Percentiles rank a stretch among this genome's conserved stretches.
These are phyloP conservation scores for Thielaviopsis ethacetica DNA, from an alignment of 2,329 filamentous ascomycete species.

Conservation along the genomic window DNA sequence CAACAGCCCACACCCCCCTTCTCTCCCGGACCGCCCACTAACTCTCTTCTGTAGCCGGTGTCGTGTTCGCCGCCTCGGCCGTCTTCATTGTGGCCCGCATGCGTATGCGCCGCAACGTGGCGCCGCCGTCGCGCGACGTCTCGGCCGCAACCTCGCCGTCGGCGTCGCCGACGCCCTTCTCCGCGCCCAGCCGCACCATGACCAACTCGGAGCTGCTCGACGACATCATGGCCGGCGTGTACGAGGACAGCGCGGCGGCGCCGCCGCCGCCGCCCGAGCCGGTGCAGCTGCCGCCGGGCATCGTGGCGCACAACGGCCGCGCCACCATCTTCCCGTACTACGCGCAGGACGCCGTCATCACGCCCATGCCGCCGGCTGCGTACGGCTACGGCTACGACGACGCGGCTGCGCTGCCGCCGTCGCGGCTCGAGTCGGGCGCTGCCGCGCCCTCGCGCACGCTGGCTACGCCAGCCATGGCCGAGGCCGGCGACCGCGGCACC, in stretches of 20 bases:
- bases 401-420: neutral
- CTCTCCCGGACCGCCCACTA: neutral
- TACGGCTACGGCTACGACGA: constrained; percentile 8
- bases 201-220: constrained; percentile 10
- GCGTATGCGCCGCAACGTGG: constrained; percentile 3
- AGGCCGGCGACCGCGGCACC: neutral
- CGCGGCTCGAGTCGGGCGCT: neutral
- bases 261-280: neutral
- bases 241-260: neutral
- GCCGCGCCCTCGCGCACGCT: neutral
- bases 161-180: constrained; percentile 1
- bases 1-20: neutral
- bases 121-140: neutral
- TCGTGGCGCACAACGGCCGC: constrained; percentile 3
- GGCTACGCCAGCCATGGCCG: neutral
- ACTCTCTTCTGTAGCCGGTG: constrained; percentile 1
- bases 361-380: neutral
- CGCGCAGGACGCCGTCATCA: neutral
- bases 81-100: constrained; percentile 8
- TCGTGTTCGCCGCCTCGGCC: constrained; percentile 9
- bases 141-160: neutral
- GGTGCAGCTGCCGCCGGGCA: constrained; percentile 1
- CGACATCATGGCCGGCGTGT: constrained; percentile 7
- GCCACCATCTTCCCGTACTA: constrained; percentile 5
- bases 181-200: neutral